Base-by-base conservation (phyloP, 1,284 basidiomycete genomes). In the Gyrodon tennesseensis region DNA sequence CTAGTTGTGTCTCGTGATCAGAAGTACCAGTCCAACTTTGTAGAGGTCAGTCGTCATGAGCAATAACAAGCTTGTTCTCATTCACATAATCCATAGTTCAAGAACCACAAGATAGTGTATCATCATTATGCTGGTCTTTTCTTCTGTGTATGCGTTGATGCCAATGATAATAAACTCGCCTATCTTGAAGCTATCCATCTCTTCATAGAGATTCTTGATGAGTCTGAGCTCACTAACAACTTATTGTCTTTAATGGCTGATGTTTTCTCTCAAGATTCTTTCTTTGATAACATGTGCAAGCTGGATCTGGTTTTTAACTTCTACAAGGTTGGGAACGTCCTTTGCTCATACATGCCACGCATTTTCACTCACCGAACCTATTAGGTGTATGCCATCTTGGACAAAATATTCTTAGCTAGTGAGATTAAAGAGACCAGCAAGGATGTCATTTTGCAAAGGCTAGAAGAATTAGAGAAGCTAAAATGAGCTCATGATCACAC, bases 1-100 rank as follows among this genome's bases (percentile, higher is more conserved):
- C 78, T 98, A 66, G 92, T 99, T 25, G 96, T 96, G 0, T 94
- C 96, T n/a, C 80, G 96, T 68, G 96, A 99, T 78, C 96, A 98
- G 81, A 98, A 98, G 78, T 96, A 98, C 71, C 97, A 99, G 78
- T 96, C 94, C 64, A 99, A 99, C 79, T 99, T 99, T 76, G 96
- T 98, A 58, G 96, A 99, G 86, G 96, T 96, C 69, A 62, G 87
- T 71, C 11, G 16, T 51, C n/a, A 31, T 55, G 62, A 37, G 46
- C 12, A 59, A 49, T 39, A 43, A 15, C 4, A 12, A 51, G 16
- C 25, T n/a, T 56, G 44, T 8, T 58, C 63, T 60, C 54, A 61
- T 62, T 64, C n/a, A 61, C 43, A 49, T 54, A 54, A 55, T 21
- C 63, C 31, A 40, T 52, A 97, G 94, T 97, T 96, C 81, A 90